Evolutionary conservation across 2,329 filamentous ascomycete species (phyloP), one percentile per base, ranked within the genome.

Genomic region (Teratosphaeria zuluensis): DNA sequence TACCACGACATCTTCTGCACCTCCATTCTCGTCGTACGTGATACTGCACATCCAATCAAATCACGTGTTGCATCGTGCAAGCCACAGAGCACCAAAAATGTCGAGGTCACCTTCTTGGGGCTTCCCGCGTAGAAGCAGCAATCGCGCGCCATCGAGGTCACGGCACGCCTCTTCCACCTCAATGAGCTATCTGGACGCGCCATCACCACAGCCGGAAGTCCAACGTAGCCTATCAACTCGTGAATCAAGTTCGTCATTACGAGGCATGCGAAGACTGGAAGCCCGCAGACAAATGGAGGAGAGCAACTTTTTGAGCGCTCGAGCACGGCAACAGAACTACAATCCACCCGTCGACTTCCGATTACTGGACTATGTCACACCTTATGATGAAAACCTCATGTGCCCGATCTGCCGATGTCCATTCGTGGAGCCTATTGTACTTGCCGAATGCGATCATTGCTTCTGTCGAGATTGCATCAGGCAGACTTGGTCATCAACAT

Each of bases 341-440:
- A 70, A 68, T 52, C 64, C 69, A 19, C 67, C 73, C 0, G 72
- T 84, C 61, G 84, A 86, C 67, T 70, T 85, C 54, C 78, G 81
- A 57, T 69, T 76, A 42, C 77, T 86, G 64, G 83, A 86, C 59
- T 83, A 84, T 72, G 76, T 83, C 59, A 73, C 76, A 55, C 69
- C 72, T 31, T 81, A 80, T 67, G 82, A 86, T 68, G 76, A 76
- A 61, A 84, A 86, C 66, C 76, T 86, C 55, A 80, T 84, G 74
- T 86, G 84, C 67, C 78, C 83, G 16, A 86, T 86, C 63, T 86
- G 84, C 70, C 82, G 83, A 66, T 82, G 80, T 61, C 81, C 84
- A 7, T 84, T 85, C 65, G 78, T 85, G 57, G 74, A 78, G 56
- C 83, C 84, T 1, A 77, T 84, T 52, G 75, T 72, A 3, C 70